Evolutionary conservation across 805 yeast genomes (phyloP).

Genomic region (Candida stauntonica): DNA sequence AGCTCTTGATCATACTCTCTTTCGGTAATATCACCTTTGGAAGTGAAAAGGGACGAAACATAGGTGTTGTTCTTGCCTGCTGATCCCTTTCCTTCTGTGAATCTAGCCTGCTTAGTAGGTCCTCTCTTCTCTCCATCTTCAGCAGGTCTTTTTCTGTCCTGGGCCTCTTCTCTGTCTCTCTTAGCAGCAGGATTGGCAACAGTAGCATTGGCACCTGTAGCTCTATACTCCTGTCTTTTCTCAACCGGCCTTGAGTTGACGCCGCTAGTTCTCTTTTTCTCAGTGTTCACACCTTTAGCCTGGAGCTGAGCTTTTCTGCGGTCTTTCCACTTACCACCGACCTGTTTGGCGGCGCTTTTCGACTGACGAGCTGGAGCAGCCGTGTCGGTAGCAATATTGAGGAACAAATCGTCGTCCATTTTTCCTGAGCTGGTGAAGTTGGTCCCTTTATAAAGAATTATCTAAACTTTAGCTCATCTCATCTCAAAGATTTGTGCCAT

Average conservation of each 20-base stretch:
- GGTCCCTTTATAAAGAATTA: too few species aligned
- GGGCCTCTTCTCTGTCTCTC: slow-evolving; percentile 8
- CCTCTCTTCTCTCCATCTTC: slow-evolving; percentile 20
- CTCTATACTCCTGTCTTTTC: slow-evolving; percentile 3
- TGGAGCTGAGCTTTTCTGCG: slow-evolving; percentile 44
- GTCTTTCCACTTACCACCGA: slow-evolving; percentile 83
- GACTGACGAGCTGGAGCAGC: slow-evolving; percentile 16
- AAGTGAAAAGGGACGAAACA: slow-evolving; percentile 82
- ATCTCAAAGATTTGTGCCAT: not conserved
- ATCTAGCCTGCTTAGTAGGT: slow-evolving; percentile 34
- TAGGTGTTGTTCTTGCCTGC: slow-evolving; percentile 46
- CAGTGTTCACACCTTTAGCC: slow-evolving; percentile 22
- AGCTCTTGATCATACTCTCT: slow-evolving; percentile 35
- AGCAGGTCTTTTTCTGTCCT: slow-evolving; percentile 12
- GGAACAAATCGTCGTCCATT: slow-evolving; percentile 65
- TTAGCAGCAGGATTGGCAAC: too few species aligned
- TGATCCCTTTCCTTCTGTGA: slow-evolving; percentile 45
- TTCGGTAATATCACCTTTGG: slow-evolving; percentile 49
- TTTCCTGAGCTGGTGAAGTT: not conserved
- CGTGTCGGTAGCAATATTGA: slow-evolving; percentile 57
- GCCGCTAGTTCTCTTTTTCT: slow-evolving; percentile 7
- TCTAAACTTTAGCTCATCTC: not conserved
- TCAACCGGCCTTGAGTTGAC: slow-evolving; percentile 11
- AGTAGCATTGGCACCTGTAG: too few species aligned
- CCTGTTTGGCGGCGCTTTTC: slow-evolving; percentile 36